phyloP scores from a whole-genome alignment of 371 early-diverging fungal species.

The Apophysomyces elegans region DNA sequence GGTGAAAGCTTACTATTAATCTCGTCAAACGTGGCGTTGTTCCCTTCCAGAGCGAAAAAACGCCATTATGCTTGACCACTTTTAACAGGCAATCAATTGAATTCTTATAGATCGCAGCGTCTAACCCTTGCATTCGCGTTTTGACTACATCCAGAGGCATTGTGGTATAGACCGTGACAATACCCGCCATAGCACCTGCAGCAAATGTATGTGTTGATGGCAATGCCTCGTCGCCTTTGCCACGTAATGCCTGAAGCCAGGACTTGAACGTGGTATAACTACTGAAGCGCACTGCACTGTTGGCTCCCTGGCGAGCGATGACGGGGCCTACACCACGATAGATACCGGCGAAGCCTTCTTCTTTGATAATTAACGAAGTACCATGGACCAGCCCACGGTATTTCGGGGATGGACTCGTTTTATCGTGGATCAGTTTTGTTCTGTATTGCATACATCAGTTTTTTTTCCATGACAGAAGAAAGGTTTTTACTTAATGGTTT shows the following conservation, averaged over 20 bases:
- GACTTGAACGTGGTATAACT: conserved; percentile 82
- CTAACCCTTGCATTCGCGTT: conserved; percentile 89
- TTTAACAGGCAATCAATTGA: conserved; percentile 76
- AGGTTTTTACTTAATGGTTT: conserved; percentile 81
- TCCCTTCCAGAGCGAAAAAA: conserved; percentile 90
- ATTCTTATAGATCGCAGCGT: conserved; percentile 72
- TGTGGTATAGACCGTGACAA: conserved; percentile 89
- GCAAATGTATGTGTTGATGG: conserved; percentile 74
- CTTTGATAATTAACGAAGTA: conserved; percentile 60
- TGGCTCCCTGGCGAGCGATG: conserved; percentile 91
- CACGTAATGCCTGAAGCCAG: conserved; percentile 46
- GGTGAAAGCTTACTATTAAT: conserved; percentile 69
- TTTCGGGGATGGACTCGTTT: conserved; percentile 63
- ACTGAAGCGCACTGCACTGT: conserved; percentile 89
- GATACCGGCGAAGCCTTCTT: conserved; percentile 84
- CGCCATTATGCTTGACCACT: conserved; percentile 76
- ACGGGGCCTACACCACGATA: conserved; percentile 91
- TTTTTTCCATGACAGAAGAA: not conserved
- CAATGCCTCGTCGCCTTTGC: conserved; percentile 48
- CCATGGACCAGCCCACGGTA: conserved; percentile 87
- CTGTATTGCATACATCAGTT: conserved; percentile 37
- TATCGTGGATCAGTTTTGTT: conserved; percentile 87
- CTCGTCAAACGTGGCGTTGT: conserved; percentile 89
- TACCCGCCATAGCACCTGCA: conserved; percentile 85
- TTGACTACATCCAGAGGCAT: conserved; percentile 96